phyloP scores from a whole-genome alignment of 2,329 filamentous ascomycete species.

The Fonsecaea erecta region DNA sequence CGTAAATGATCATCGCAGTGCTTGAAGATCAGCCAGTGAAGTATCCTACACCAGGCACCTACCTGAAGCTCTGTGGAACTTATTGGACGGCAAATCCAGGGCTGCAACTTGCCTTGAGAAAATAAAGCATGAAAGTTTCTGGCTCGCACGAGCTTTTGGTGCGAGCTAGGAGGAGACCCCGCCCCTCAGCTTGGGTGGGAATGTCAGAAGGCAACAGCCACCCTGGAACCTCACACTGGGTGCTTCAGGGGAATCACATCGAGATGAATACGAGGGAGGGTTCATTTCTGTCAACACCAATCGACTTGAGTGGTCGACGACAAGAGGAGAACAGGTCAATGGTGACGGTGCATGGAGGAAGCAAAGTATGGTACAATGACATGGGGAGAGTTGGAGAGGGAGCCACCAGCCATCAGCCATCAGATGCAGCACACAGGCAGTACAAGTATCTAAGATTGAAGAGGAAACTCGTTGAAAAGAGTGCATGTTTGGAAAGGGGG shows the following conservation, averaged over 20 bases:
- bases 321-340: neutral
- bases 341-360: neutral
- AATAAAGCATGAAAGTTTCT: neutral
- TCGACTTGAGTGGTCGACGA: neutral
- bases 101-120: neutral
- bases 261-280: neutral
- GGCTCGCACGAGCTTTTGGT: neutral
- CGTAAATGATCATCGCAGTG: neutral
- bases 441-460: too few species aligned
- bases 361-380: too few species aligned
- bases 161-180: neutral
- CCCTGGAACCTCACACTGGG: neutral
- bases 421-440: too few species aligned
- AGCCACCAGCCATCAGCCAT: neutral
- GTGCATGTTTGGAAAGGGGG: constrained; percentile 7
- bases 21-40: neutral
- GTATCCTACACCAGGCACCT: neutral
- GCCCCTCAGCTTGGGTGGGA: neutral
- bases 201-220: neutral
- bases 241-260: neutral
- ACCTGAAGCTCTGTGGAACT: neutral
- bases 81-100: neutral
- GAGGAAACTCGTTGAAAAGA: constrained; percentile 9
- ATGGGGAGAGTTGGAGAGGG: neutral
- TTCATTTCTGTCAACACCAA: neutral